Percentiles rank a stretch among this genome's conserved stretches.
phyloP scores from a whole-genome alignment of 768 basidiomycete species.

The Strobilomyces dryophilus region DNA sequence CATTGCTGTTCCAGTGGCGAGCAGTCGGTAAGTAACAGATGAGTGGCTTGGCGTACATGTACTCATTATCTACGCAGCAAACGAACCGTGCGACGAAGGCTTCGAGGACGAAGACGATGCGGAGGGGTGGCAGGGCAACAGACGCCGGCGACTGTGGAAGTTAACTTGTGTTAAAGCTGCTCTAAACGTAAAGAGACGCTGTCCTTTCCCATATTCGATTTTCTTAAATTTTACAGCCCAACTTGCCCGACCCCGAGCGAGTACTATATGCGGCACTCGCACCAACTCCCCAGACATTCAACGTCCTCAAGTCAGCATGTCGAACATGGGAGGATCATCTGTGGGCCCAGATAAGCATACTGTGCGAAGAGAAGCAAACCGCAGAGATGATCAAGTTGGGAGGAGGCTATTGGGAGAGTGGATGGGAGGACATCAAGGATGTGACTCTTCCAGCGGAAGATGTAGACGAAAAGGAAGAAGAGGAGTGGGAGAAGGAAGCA shows the following conservation, averaged over 20 bases:
- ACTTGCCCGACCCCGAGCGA: slow-evolving; percentile 71
- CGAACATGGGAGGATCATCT: slow-evolving; percentile 93
- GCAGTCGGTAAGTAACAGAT: slow-evolving; percentile 52
- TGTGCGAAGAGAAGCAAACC: slow-evolving; percentile 79
- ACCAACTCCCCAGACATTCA: slow-evolving; percentile 64
- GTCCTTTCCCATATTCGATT: background rate
- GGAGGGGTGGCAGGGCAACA: slow-evolving; percentile 70
- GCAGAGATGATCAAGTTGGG: slow-evolving; percentile 59
- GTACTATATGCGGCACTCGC: slow-evolving; percentile 82
- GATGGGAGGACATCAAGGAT: slow-evolving; percentile 43
- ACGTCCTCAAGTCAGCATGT: slow-evolving; percentile 67
- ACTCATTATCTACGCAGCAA: slow-evolving; percentile 40
- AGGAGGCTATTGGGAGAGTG: slow-evolving; percentile 80
- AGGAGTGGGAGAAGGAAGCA: slow-evolving; percentile 68
- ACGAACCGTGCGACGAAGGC: slow-evolving; percentile 46
- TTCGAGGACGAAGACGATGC: slow-evolving; percentile 40
- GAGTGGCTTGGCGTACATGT: slow-evolving; percentile 3
- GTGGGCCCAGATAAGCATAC: slow-evolving; percentile 82
- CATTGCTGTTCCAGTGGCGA: slow-evolving; percentile 71
- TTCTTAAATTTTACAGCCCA: slow-evolving; percentile 36
- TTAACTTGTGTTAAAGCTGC: slow-evolving; percentile 76
- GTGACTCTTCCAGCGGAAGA: slow-evolving; percentile 25
- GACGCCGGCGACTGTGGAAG: slow-evolving; percentile 82
- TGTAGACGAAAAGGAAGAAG: slow-evolving; percentile 39
- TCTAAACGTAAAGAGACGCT: slow-evolving; percentile 48